Conservation (phyloP, 306 rosid species). For the Quercus aquifolioides region DNA sequence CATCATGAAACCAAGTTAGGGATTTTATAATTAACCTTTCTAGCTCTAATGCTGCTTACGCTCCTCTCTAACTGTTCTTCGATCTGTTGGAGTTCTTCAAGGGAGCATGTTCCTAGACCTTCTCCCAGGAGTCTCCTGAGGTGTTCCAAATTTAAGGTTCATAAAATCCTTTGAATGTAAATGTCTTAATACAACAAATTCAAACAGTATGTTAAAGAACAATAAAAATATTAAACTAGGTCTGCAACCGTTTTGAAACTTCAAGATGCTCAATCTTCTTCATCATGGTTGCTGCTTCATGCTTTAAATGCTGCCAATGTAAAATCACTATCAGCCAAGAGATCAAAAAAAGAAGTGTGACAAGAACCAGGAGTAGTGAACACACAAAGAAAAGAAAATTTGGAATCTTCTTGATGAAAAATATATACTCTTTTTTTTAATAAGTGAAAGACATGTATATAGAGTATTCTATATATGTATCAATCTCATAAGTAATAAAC, state of each 20-base stretch:
- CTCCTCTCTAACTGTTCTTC: constrained; percentile 74
- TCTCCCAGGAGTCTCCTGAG: constrained; percentile 72
- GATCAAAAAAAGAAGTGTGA: not conserved
- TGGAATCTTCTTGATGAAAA: not conserved
- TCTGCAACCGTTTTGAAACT: constrained; percentile 57
- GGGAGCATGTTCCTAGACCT: constrained; percentile 51
- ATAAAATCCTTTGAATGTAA: not conserved
- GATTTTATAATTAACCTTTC: constrained; percentile 48
- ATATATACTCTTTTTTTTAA: not conserved
- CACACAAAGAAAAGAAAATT: not conserved
- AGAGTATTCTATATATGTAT: not conserved
- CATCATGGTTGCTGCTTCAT: constrained; percentile 60
- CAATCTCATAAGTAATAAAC: not conserved
- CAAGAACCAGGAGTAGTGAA: not conserved
- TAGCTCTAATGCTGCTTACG: constrained; percentile 44
- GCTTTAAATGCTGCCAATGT: constrained; percentile 58
- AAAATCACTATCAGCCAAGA: constrained; percentile 10
- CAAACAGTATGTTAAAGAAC: not conserved
- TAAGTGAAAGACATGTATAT: too few relatives aligned
- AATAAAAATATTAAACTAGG: not conserved
- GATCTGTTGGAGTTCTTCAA: constrained; percentile 61
- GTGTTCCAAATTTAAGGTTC: constrained; percentile 7
- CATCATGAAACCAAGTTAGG: not conserved
- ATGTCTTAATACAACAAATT: not conserved
- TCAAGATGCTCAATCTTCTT: constrained; percentile 72